Conservation (phyloP, 805 yeast genomes). For the Kodamaea leandrae region DNA sequence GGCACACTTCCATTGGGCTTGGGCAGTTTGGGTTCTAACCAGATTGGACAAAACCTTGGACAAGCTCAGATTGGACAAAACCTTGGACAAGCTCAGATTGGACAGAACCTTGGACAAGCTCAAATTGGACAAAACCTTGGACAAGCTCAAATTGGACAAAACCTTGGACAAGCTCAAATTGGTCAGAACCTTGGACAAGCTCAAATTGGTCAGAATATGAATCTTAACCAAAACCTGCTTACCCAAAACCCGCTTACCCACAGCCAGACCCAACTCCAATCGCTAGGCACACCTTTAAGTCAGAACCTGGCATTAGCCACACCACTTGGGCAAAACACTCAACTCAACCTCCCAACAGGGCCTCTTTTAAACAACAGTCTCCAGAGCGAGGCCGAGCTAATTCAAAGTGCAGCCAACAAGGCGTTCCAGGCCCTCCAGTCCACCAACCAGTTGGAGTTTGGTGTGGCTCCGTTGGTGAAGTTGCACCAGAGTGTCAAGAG, state of each 20-base stretch:
- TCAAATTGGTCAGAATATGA: no score
- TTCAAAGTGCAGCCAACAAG: conserved; percentile 42
- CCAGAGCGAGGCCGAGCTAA: conserved; percentile 20
- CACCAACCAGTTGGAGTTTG: conserved; percentile 36
- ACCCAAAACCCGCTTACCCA: no score
- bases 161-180: background rate
- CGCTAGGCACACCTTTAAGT: no score
- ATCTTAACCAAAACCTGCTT: no score
- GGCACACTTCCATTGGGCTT: no score
- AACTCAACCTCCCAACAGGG: no score
- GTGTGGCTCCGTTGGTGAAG: conserved; percentile 33
- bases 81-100: background rate
- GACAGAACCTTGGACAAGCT: background rate
- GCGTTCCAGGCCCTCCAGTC: conserved; percentile 37
- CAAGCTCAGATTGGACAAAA: background rate
- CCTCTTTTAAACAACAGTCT: no score
- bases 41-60: no score
- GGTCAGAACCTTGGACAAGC: background rate
- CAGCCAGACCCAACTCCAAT: no score
- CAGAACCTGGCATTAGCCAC: no score
- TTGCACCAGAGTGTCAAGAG: conserved; percentile 32
- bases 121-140: background rate
- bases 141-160: background rate
- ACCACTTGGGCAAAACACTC: no score
- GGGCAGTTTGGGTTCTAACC: no score